Percentiles rank a stretch among this genome's conserved stretches.
Evolutionary conservation across 2,329 filamentous ascomycete genomes (phyloP).

Genomic region (Beauveria sp.): DNA sequence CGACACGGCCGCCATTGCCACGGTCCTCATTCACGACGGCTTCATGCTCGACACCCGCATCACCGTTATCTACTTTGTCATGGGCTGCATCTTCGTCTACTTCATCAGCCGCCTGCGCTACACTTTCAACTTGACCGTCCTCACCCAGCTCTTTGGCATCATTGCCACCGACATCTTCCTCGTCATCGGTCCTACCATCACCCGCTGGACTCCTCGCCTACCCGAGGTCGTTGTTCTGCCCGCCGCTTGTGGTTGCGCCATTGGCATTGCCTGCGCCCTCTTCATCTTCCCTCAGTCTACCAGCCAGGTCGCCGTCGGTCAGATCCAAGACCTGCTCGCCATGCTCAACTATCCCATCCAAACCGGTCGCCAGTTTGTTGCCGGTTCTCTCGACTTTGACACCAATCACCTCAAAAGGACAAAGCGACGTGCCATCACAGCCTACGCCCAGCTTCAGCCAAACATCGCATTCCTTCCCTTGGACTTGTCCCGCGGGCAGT

Average conservation of each 20-base stretch:
- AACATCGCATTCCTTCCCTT: conserved; percentile 36
- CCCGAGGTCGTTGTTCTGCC: conserved; percentile 35
- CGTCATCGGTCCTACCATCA: conserved; percentile 33
- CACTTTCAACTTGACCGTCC: conserved; percentile 35
- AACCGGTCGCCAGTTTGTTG: conserved; percentile 20
- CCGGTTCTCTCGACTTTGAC: conserved; percentile 17
- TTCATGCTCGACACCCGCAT: conserved; percentile 41
- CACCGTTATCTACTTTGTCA: conserved; percentile 27
- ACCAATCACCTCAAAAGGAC: conserved; percentile 21
- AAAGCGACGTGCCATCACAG: conserved; percentile 22
- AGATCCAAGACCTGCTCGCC: conserved; percentile 24
- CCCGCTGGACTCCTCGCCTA: conserved; percentile 32
- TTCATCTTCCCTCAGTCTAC: conserved; percentile 43
- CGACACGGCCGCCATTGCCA: conserved; percentile 12
- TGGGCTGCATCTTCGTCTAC: conserved; percentile 39
- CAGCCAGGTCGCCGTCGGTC: conserved; percentile 32
- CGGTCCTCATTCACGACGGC: conserved; percentile 34
- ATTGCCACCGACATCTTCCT: conserved; percentile 40
- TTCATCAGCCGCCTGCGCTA: conserved; percentile 34
- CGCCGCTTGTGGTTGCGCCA: conserved; percentile 35
- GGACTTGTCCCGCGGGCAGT: conserved; percentile 37
- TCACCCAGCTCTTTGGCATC: conserved; percentile 38
- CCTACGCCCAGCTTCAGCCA: conserved; percentile 31
- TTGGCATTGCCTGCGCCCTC: conserved; percentile 36
- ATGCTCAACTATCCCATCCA: conserved; percentile 26